These are phyloP conservation scores for Zygoascus biomembranicola DNA, from an alignment of 805 yeast species.

Conservation along the genomic window DNA sequence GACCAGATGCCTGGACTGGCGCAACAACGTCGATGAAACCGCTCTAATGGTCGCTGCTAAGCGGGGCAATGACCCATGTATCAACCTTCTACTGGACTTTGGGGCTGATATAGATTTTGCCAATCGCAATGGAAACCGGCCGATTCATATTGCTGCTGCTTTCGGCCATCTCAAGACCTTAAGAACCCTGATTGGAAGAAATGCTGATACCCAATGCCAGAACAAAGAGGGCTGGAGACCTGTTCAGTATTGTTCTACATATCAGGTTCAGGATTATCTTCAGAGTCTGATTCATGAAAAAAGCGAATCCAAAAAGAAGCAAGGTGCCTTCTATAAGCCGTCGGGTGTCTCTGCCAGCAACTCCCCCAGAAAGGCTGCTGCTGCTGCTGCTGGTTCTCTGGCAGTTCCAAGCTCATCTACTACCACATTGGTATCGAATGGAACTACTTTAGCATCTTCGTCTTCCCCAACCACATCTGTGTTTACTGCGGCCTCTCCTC, in stretches of 20 bases:
- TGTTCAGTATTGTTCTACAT: conserved; percentile 48
- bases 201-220: conserved; percentile 39
- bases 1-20: conserved; percentile 48
- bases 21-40: conserved; percentile 38
- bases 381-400: no score
- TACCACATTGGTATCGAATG: background rate
- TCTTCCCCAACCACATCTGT: conserved; percentile 1
- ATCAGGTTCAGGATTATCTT: conserved; percentile 40
- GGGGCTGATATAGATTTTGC: conserved; percentile 71
- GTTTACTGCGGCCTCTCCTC: background rate
- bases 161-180: conserved; percentile 54
- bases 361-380: background rate
- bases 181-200: conserved; percentile 41
- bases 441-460: background rate
- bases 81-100: conserved; percentile 55
- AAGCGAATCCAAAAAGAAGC: conserved; percentile 9
- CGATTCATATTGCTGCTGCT: conserved; percentile 75
- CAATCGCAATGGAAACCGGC: conserved; percentile 71
- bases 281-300: conserved; percentile 22
- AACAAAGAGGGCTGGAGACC: conserved; percentile 64
- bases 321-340: conserved; percentile 8
- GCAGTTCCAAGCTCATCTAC: background rate
- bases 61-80: conserved; percentile 52
- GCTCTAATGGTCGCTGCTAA: conserved; percentile 59
- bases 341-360: background rate